Conservation (phyloP, 1,284 basidiomycete genomes). For the Vanrija humicola region DNA sequence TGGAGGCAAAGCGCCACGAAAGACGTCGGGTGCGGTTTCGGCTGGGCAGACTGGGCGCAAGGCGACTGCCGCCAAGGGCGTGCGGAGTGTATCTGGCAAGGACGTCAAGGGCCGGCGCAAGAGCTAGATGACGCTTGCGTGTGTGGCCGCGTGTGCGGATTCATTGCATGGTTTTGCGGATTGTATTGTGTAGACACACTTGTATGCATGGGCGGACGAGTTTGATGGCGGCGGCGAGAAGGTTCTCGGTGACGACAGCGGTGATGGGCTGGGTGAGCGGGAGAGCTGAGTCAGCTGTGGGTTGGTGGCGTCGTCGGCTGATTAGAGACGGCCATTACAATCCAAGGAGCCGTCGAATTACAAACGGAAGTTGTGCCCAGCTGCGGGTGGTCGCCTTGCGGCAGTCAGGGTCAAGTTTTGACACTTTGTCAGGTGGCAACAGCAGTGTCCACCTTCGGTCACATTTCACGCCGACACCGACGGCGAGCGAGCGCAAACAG, state of each 20-base stretch:
- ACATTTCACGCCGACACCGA: neutral
- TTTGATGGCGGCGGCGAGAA: neutral
- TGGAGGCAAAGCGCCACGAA: constrained; percentile 21
- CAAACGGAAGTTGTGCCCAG: too few species aligned
- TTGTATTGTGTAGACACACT: neutral
- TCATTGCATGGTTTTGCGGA: neutral
- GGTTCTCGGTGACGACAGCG: neutral
- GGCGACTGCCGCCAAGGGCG: neutral
- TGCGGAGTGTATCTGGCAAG: constrained; percentile 2
- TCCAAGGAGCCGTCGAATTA: too few species aligned
- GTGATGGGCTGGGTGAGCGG: too few species aligned
- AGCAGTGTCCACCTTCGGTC: neutral
- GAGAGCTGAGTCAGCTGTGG: neutral
- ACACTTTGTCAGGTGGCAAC: neutral
- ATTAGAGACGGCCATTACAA: too few species aligned
- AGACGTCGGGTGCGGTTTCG: neutral
- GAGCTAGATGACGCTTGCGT: neutral
- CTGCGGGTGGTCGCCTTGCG: neutral
- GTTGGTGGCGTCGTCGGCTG: neutral
- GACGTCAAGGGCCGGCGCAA: constrained; percentile 6
- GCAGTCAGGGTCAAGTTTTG: neutral
- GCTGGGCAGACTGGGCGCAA: constrained; percentile 1
- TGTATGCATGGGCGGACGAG: neutral
- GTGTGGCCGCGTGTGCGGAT: neutral
- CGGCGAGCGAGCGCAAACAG: too few species aligned